Evolutionary conservation across 371 early-diverging fungal species (phyloP), one percentile per base, ranked within the genome.

Genomic region (Parasitella parasitica): DNA sequence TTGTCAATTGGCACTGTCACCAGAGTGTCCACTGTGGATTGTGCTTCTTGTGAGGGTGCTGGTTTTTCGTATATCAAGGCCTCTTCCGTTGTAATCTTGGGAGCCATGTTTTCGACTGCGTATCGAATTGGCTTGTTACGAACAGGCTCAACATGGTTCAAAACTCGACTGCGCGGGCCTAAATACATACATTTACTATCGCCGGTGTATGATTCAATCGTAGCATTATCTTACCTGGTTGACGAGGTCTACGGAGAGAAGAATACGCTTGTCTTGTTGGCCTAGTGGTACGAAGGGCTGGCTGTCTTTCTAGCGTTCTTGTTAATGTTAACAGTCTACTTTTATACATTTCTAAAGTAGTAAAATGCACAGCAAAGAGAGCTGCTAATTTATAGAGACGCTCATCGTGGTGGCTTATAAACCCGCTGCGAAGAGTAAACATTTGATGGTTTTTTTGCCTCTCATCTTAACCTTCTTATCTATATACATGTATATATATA

Each of bases 101-200:
- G 43, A 15, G 43, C 50, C 6, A 16, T 22, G 8, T 38, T 35
- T 1, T 18, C 26, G 12, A 43, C 12, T 2, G 13, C 24, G 16
- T 39, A 27, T 7, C 63, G 57, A 27, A 32, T 20, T 24, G 48
- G 20, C 4, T 65, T 60, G 30, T 41, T 37, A 18, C 59, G 41
- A 20, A 48, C 7, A 18, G 53, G 54, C 30, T 73, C 71, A 9
- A 76, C 70, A 65, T 71, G 77, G 24, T 67, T 72, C 3, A 75
- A 18, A 2, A 74, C 70, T 36, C 78, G 75, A 57, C 73, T 71
- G 22, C 78, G 68, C 7, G 78, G 78, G 12, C 78, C 78, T 77
- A 26, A 28, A 11, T 12, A 12, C 5, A 12, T 22, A 3, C 13
- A 13, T 24, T 22, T 1, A 11, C 12, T 9, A 24, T 24, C 22